Conservation (phyloP, 768 basidiomycete species). For the Hirschioporus abietinus region DNA sequence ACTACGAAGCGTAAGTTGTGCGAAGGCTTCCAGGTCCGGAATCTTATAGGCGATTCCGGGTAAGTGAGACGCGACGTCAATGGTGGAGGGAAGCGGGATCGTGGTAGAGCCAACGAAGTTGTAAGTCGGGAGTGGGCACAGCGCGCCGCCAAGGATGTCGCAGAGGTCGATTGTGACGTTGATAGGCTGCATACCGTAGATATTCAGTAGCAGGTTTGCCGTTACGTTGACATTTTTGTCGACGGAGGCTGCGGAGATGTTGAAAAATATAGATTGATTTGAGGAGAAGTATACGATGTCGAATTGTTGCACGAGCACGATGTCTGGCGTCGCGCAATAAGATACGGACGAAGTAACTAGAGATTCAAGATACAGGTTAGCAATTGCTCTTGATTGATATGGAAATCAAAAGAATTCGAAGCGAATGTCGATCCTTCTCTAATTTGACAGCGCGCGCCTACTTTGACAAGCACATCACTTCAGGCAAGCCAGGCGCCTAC, state of each 20-base stretch:
- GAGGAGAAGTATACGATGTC: constrained; percentile 64
- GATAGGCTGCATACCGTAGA: constrained; percentile 80
- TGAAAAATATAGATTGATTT: constrained; percentile 76
- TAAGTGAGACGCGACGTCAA: constrained; percentile 51
- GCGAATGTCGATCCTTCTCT: background rate
- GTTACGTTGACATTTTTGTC: constrained; percentile 73
- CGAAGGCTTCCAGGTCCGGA: constrained; percentile 89
- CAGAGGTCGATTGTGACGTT: constrained; percentile 90
- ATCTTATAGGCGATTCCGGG: constrained; percentile 80
- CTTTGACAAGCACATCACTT: background rate
- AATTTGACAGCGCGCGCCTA: background rate
- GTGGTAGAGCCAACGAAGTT: constrained; percentile 84
- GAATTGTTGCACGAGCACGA: constrained; percentile 73
- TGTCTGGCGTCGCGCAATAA: constrained; percentile 77
- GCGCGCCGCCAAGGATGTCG: constrained; percentile 63
- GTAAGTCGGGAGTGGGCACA: constrained; percentile 80
- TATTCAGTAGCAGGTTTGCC: constrained; percentile 77
- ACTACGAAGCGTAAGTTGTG: constrained; percentile 68
- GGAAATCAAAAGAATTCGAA: constrained; percentile 1
- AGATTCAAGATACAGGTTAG: constrained; percentile 1
- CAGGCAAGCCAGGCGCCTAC: background rate
- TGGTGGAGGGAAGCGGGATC: constrained; percentile 54
- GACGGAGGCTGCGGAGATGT: constrained; percentile 81
- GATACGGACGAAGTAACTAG: constrained; percentile 84
- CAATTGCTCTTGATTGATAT: background rate